phyloP scores from a whole-genome alignment of 2,329 filamentous ascomycete species.

The Diaporthe ampelina region DNA sequence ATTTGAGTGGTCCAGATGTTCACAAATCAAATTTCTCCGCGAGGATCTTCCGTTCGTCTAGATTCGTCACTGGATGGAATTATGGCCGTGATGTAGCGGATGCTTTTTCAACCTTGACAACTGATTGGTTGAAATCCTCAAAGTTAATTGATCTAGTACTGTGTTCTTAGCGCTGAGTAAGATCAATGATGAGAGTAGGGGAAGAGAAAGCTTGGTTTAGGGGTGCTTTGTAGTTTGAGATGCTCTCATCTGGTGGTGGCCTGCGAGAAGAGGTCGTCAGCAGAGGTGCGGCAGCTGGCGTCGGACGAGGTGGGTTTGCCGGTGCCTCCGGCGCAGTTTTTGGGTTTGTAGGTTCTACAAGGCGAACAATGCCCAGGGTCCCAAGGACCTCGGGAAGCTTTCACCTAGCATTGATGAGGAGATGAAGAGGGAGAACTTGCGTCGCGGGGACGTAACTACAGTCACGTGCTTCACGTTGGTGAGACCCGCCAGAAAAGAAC shows the following conservation, averaged over 20 bases:
- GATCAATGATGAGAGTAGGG: neutral
- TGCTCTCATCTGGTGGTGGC: no score
- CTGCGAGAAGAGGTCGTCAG: neutral
- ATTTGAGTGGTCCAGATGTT: conserved; percentile 1
- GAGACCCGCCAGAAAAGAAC: neutral
- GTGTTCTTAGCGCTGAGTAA: conserved; percentile 1
- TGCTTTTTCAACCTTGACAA: neutral
- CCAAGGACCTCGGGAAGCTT: no score
- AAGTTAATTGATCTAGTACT: neutral
- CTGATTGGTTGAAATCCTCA: neutral
- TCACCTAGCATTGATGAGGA: no score
- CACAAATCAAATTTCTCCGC: neutral
- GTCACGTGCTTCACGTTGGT: neutral
- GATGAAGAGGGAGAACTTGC: no score
- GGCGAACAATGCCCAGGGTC: no score
- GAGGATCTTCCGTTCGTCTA: neutral
- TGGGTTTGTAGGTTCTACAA: no score
- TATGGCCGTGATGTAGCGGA: neutral
- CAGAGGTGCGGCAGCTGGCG: neutral
- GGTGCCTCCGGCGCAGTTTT: neutral
- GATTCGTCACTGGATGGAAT: neutral
- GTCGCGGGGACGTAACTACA: neutral
- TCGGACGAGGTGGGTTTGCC: neutral
- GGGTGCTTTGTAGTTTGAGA: neutral
- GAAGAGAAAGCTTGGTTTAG: neutral